Base-by-base conservation (phyloP, 768 basidiomycete genomes). In the Coprinellus aureogranulatus region DNA sequence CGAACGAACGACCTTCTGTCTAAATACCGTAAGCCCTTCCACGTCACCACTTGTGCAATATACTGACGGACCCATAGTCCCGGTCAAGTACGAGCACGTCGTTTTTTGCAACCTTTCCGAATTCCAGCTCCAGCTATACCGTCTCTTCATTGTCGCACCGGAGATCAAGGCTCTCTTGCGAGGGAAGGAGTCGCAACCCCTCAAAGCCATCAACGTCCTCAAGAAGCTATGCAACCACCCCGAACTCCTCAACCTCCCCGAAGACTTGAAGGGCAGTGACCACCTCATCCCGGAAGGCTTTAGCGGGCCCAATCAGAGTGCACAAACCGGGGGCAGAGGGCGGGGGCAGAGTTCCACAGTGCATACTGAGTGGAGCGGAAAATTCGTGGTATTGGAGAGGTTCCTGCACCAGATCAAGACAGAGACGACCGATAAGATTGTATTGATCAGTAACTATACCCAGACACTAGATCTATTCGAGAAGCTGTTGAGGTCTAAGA, bases 61-160 rank as follows among this genome's bases (percentile, higher is more conserved):
- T 39, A 18, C 59, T 56, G 47, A 62, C 55, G 56, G 34, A 61
- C 44, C 11, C 48, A 1, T 65, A 98, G 96, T 99, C 27, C 97
- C 97, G 9, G 93, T 99, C 74, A 99, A 99, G 71, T 98, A 98
- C 74, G 97, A 98, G 70, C 94, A 98, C 59, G 90, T 98, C 59
- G 94, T 98, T 0, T 98, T 97, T 72, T 98, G 94, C 69, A 81
- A 84, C 41, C 81, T 91, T 3, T 93, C 92, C 2, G 78, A 87
- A 16, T 86, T 97, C 63, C 94, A 98, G 64, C 74, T 92, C 14
- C 77, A 90, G 6, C 76, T 98, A 2, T 98, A 98, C 68, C 86
- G 87, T 48, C 79, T 92, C 28, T 98, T 98, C 67, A 95, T 96
- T 60, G 88, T 87, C 2, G 96, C 94, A 1, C 92, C 93, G 6